Base-by-base conservation (phyloP, 176 grass and related monocot genomes). In the Panicum miliaceum region DNA sequence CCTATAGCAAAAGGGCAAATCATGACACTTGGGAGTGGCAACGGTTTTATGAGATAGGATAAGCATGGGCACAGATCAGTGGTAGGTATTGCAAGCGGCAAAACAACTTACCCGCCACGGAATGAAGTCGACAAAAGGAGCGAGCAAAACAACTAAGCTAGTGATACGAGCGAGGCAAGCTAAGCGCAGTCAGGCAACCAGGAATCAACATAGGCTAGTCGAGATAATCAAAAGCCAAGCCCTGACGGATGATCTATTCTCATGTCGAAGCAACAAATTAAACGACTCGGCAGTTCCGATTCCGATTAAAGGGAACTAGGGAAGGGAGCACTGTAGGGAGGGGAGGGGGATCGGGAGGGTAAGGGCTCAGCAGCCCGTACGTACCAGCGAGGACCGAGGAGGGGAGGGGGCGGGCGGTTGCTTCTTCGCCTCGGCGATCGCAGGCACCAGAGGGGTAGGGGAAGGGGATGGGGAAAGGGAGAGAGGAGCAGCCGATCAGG, bases 311-410 rank as follows among this genome's bases (percentile, higher is more conserved):
- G n/a, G n/a, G n/a, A n/a, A n/a, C n/a, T n/a, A 27, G 59, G 27
- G 25, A 48, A 48, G 69, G 42, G n/a, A 47, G 45, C 51, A 20
- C 51, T 18, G 51, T 6, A 7, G 51, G 51, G 64, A 38, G 16
- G 32, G 2, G 5, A 2, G 20, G 16, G 32, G 2, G 5, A 2
- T 6, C 12, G 29, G 32, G 13, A 18, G 68, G 20, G 23, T 6
- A 11, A 45, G 1, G 46, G 7, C 18, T 58, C 56, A 22, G 26
- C 4, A 64, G 60, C 2, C 40, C 10, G n/a, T 59, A 22, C 59
- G 42, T 66, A 80, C 77, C 77, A 37, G 77, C 77, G 62, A 51
- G 47, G 47, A 37, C 61, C 77, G 62, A 51, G 47, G 47, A 35
- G 60, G 9, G 64, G 68, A 3, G 4, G 37, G 37, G 4, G n/a